Evolutionary conservation across 805 yeast species (phyloP), one percentile per base, ranked within the genome.

Genomic region (Yarrowia bubula): DNA sequence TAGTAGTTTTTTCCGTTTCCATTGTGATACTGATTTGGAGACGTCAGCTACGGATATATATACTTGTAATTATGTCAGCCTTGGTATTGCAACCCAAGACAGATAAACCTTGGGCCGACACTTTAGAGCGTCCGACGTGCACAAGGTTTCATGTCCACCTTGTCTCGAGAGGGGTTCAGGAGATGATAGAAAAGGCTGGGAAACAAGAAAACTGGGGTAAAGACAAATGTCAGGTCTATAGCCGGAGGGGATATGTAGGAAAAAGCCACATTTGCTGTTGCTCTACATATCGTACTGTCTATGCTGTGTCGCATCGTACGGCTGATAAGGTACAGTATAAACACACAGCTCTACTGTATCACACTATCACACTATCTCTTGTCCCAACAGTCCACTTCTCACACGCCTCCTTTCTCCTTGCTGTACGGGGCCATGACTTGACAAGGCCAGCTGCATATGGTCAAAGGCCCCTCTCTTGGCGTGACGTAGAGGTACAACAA

Each of bases 381-480:
- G 28, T 22, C 28, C 28, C 28, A 22, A 22, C 28, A 13, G 7
- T 35, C 35, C 55, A 39, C 55, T 48, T 48, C 33, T 48, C 55
- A 28, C 51, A 10, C 35, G 55, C 41, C 18, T 28, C 55, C 55
- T 17, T n/a, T 33, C 53, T 31, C 51, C 51, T 32, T 33, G 41
- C 55, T 53, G 61, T 53, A 53, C 61, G 61, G 39, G 61, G 61
- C 61, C 61, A 53, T 53, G 61, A 53, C 61, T 39, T 53, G 46
- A 53, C 61, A 53, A 53, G 22, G 47, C 13, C 28, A 14, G 31
- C 46, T 53, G 35, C 42, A 42, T 42, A 38, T 22, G 42, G 18
- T 38, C 42, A 8, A 3, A 3, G 42, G 42, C 42, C 42, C 42
- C 42, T 38, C 42, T 38, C 57, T 50, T 50, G 57, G 57, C 57